These are phyloP conservation scores for Solanum corneliomulleri DNA, from an alignment of 257 asterid species.

Conservation along the genomic window DNA sequence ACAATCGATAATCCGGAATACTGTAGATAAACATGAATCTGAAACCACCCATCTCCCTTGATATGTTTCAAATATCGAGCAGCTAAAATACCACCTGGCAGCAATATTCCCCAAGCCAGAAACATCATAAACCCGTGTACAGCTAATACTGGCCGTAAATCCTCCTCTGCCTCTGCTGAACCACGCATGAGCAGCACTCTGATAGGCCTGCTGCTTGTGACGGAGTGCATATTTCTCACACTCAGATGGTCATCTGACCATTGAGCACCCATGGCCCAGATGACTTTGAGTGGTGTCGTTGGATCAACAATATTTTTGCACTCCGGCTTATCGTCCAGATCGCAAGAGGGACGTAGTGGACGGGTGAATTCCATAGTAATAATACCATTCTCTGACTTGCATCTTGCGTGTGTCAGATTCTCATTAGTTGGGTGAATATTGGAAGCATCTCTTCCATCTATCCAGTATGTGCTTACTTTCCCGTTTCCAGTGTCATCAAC, in stretches of 20 bases:
- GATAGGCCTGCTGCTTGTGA: conserved; percentile 81
- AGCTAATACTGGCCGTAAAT: conserved; percentile 82
- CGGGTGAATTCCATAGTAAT: conserved; percentile 92
- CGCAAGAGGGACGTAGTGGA: conserved; percentile 63
- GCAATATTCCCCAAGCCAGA: conserved; percentile 92
- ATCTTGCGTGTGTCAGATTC: conserved; percentile 78
- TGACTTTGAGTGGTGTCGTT: conserved; percentile 70
- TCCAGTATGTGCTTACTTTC: conserved; percentile 82
- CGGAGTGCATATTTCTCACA: conserved; percentile 83
- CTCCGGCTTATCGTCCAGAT: conserved; percentile 40
- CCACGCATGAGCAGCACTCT: conserved; percentile 80
- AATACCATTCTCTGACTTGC: conserved; percentile 93
- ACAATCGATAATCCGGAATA: conserved; percentile 87
- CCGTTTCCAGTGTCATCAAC: conserved; percentile 71
- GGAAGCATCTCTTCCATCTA: conserved; percentile 66
- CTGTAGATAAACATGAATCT: conserved; percentile 78
- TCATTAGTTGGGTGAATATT: conserved; percentile 67
- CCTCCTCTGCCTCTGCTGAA: conserved; percentile 95
- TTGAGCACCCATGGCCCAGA: conserved; percentile 97
- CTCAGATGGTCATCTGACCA: conserved; percentile 75
- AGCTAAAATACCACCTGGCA: conserved; percentile 81
- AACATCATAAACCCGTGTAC: conserved; percentile 99
- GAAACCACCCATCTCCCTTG: conserved; percentile 86
- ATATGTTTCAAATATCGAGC: conserved; percentile 88
- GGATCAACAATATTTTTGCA: conserved; percentile 87